These are phyloP conservation scores for Stagonosporopsis cucurbitacearum DNA, from an alignment of 2,329 filamentous ascomycete species.

Conservation along the genomic window DNA sequence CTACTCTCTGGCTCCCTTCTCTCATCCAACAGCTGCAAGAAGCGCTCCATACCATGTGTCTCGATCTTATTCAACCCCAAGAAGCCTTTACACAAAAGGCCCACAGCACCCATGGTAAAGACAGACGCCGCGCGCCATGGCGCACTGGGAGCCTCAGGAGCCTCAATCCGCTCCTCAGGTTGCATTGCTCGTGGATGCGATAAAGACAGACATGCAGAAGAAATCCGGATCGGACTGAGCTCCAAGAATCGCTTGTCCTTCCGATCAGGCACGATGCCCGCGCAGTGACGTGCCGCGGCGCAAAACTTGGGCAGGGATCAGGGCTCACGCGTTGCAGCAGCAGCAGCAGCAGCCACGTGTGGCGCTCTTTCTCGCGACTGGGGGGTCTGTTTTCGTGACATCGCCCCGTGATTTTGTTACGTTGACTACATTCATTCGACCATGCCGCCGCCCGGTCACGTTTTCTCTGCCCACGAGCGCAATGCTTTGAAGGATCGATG, in stretches of 20 bases:
- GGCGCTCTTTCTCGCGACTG: constrained; percentile 17
- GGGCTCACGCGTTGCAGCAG: neutral
- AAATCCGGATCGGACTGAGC: neutral
- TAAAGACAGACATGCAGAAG: constrained; percentile 25
- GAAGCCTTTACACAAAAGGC: constrained; percentile 74
- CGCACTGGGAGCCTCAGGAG: constrained; percentile 62
- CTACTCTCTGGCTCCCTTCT: constrained; percentile 71
- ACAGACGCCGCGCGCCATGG: constrained; percentile 78
- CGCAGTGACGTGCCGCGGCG: constrained; percentile 18
- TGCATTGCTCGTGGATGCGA: constrained; percentile 44
- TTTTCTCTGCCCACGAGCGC: constrained; percentile 94
- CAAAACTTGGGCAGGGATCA: constrained; percentile 26
- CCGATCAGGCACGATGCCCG: constrained; percentile 5
- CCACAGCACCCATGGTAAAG: constrained; percentile 75
- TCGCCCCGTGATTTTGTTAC: constrained; percentile 7
- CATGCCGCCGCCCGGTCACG: constrained; percentile 51
- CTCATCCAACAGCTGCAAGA: constrained; percentile 77
- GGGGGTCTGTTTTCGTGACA: constrained; percentile 11
- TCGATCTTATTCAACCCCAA: constrained; percentile 77
- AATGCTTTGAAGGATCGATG: constrained; percentile 80
- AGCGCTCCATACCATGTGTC: constrained; percentile 75
- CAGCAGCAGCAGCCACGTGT: constrained; percentile 21
- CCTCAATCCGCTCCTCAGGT: constrained; percentile 47
- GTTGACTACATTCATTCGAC: neutral
- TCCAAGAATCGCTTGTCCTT: constrained; percentile 8